phyloP scores from a whole-genome alignment of 1,284 basidiomycete species.

The Irpex lacteus region DNA sequence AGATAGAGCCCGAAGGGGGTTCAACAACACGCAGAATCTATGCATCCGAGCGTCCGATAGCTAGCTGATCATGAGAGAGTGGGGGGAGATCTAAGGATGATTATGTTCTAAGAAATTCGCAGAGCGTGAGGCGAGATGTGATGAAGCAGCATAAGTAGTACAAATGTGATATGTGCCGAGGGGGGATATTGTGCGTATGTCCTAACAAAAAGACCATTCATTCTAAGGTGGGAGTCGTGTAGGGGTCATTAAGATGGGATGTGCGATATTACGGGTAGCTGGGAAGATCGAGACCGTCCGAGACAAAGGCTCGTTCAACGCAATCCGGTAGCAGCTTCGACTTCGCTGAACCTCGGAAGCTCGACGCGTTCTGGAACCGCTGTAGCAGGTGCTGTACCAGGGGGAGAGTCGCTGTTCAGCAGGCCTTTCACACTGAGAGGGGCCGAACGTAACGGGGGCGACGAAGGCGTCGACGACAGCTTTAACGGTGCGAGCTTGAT shows the following conservation, averaged over 20 bases:
- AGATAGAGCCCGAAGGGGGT: conserved; percentile 1
- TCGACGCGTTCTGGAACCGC: conserved; percentile 33
- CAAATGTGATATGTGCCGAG: conserved; percentile 1
- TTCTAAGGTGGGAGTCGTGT: not conserved
- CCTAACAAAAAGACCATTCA: conserved; percentile 1
- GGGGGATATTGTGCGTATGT: not conserved
- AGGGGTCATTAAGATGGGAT: conserved; percentile 1
- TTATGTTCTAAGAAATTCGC: conserved; percentile 1
- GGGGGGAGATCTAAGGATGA: conserved; percentile 6
- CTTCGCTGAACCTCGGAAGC: conserved; percentile 59
- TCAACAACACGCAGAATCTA: not conserved
- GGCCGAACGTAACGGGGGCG: conserved; percentile 19
- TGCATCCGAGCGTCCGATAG: conserved; percentile 8
- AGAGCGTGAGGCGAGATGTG: not conserved
- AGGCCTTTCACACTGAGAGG: conserved; percentile 19
- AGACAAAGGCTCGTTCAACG: conserved; percentile 5
- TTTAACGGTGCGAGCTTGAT: conserved; percentile 69
- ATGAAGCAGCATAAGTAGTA: conserved; percentile 6
- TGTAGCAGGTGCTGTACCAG: conserved; percentile 11
- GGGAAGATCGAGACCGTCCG: not conserved
- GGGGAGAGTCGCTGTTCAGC: conserved; percentile 23
- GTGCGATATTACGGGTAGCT: not conserved
- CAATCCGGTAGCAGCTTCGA: conserved; percentile 49
- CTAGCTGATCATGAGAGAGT: not conserved
- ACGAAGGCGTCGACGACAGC: conserved; percentile 31